Conservation (phyloP, 305 asterid species). For the Fraxinus ornus region DNA sequence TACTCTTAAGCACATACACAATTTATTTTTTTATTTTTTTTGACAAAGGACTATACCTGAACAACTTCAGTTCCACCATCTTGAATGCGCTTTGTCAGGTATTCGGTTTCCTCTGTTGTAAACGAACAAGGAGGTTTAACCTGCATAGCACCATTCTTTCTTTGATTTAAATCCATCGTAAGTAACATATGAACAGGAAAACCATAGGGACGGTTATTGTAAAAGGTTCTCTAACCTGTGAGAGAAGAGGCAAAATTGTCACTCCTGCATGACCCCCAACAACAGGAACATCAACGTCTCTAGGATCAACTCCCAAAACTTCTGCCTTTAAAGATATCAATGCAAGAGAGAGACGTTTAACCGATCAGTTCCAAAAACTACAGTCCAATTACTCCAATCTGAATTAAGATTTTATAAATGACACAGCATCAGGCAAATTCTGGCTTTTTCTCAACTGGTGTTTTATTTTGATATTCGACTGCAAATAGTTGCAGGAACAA, state of each 20-base stretch:
- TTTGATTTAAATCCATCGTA: slow-evolving; percentile 20
- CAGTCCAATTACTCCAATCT: not conserved
- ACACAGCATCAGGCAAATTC: too few species aligned
- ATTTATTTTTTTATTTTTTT: not conserved
- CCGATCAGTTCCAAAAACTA: not conserved
- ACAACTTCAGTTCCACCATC: slow-evolving; percentile 97
- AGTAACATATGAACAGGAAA: not conserved
- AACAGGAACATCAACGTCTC: slow-evolving; percentile 87
- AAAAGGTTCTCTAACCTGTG: slow-evolving; percentile 45
- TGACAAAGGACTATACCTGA: slow-evolving; percentile 44
- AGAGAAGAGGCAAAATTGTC: slow-evolving; percentile 61
- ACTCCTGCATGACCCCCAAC: slow-evolving; percentile 97
- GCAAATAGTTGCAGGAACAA: too few species aligned
- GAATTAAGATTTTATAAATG: not conserved
- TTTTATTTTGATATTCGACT: too few species aligned
- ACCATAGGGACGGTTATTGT: not conserved
- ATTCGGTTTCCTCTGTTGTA: slow-evolving; percentile 51
- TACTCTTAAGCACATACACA: not conserved
- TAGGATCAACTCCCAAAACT: slow-evolving; percentile 91
- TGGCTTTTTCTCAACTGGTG: too few species aligned
- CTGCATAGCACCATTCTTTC: slow-evolving; percentile 36
- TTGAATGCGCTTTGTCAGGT: slow-evolving; percentile 81
- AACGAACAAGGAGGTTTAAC: slow-evolving; percentile 58
- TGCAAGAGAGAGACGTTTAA: not conserved
- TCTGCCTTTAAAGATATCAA: slow-evolving; percentile 58